Evolutionary conservation across 106 monocot genomes (phyloP), one percentile per base, ranked within the genome.

Genomic region (Chionographis japonica): DNA sequence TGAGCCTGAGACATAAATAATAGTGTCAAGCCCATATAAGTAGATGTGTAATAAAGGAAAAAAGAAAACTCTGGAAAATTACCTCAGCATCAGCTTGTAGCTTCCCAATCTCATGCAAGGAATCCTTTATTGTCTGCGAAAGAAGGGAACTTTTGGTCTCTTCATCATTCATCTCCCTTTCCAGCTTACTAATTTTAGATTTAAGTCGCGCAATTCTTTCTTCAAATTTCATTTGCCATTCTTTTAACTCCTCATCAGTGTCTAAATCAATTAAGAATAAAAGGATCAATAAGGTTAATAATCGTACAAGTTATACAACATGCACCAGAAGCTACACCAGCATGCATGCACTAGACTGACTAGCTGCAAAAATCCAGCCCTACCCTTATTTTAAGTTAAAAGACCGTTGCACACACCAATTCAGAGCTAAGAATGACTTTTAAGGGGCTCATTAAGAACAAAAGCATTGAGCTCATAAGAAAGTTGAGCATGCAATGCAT

Each of bases 151-250:
- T 77, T 73, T 71, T 82, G 46, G 76, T 76, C 68, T 87, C 92
- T 73, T 83, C 77, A 71, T 98, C 97, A 54, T 70, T 81, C 70
- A 90, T 74, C 53, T 92, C 90, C 68, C 97, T 92, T 69, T 87
- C 86, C 74, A 85, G 63, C 70, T 90, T 98, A 76, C 68, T 83
- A 35, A 92, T 87, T 79, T 88, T 92, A 36, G 83, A 75, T 73
- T 83, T 74, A 35, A 98, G 72, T 36, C 72, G 50, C 54, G 92
- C 89, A 68, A 92, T 92, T 72, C 81, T 82, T 75, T 93, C 92
- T 55, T 85, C 92, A 83, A 98, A 98, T 85, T 90, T 92, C 51
- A 65, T 81, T 77, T 92, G 92, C 97, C 97, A 98, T 74, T 98
- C 97, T 69, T 81, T 98, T 54, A 98, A 75, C 62, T 98, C 97